Base-by-base conservation (phyloP, 202 grass and related monocot species). In the Digitaria exilis region DNA sequence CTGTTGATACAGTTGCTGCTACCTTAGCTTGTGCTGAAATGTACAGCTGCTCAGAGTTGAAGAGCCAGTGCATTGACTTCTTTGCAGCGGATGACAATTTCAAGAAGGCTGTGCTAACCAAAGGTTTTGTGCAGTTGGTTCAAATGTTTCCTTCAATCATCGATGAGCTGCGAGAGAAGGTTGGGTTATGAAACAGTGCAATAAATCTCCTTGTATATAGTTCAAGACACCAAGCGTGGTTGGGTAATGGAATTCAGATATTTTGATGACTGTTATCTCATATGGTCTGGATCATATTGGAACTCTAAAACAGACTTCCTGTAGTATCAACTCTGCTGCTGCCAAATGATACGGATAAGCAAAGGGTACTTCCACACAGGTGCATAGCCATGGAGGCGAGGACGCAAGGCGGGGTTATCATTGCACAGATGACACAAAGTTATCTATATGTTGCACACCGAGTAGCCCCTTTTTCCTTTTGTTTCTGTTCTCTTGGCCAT, bases 41-140 rank as follows among this genome's bases (percentile, higher is more conserved):
- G 4, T 69, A 44, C 39, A 69, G 16, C 15, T 69, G 65, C 15
- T 39, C 65, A 2, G 65, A 45, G 35, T 76, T 84, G 19, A 84
- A 87, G 30, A 46, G 49, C 62, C 58, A 32, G 41, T 87, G 80
- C 63, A 24, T 69, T 26, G 65, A 15, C 2, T 69, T 69, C 15
- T 11, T 69, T 69, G 65, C 3, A 13, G 13, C 9, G 0, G 37
- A 6, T 1, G 15, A 44, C 5, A 69, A 69, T 69, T 69, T 69
- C 65, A 44, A 26, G 6, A 69, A 15, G 39, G 65, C 13, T 15
- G 39, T 69, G n/a, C 25, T 69, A 69, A 16, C 39, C 7, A 5
- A 67, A n/a, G 39, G 19, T 7, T 67, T 67, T 35, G n/a, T 67
- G 34, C 19, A 41, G 64, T 67, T 67, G 64, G 19, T 32, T 19